phyloP scores from a whole-genome alignment of 192 early-diverging fungal species.

The Coemansia sp. region DNA sequence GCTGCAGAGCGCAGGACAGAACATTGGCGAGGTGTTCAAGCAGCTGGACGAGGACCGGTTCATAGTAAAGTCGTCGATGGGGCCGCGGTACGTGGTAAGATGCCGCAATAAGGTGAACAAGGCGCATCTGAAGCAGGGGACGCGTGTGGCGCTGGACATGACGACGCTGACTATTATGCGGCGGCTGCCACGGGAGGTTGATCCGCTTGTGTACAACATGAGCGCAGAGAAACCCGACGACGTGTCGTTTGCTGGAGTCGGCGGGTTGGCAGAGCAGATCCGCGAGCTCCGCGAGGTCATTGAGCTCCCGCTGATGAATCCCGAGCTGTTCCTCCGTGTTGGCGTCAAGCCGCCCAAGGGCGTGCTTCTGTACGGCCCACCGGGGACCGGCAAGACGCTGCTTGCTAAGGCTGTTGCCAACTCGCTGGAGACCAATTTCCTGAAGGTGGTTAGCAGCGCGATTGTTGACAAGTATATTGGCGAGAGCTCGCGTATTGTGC shows the following conservation, averaged over 20 bases:
- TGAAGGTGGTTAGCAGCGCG: constrained; percentile 97
- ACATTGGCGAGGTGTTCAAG: constrained; percentile 97
- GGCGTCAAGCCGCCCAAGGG: constrained; percentile 99
- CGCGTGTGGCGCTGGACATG: constrained; percentile 99
- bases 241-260: constrained; percentile 95
- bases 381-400: constrained; percentile 98
- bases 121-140: constrained; percentile 92
- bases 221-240: constrained; percentile 94
- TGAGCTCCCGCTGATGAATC: constrained; percentile 98
- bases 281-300: constrained; percentile 98
- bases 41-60: constrained; percentile 96
- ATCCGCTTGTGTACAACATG: constrained; percentile 99
- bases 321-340: constrained; percentile 95
- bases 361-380: constrained; percentile 93
- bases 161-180: constrained; percentile 99
- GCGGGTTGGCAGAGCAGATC: constrained; percentile 94
- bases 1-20: constrained; percentile 98
- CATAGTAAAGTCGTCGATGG: constrained; percentile 96
- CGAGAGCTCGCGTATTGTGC: constrained; percentile 92
- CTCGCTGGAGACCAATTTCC: constrained; percentile 96
- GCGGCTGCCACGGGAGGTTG: constrained; percentile 95
- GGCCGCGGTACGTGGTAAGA: constrained; percentile 97
- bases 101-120: constrained; percentile 94
- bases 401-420: constrained; percentile 96
- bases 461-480: constrained; percentile 99